phyloP scores from a whole-genome alignment of 1,284 basidiomycete species.

The Microbotryum intermedium region DNA sequence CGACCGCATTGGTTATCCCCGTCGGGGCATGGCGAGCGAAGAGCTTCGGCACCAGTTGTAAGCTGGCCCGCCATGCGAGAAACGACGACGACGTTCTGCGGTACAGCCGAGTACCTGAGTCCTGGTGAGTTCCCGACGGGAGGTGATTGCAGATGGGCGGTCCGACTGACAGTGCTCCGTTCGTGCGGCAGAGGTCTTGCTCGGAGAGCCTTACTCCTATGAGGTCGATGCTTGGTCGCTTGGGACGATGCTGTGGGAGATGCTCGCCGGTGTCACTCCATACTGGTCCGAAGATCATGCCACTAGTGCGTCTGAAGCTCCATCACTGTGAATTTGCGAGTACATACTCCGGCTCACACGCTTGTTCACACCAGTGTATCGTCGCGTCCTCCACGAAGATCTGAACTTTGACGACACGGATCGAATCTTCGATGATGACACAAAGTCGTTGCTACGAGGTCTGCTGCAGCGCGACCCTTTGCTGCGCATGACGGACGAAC shows the following conservation, averaged over 20 bases:
- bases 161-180: not conserved
- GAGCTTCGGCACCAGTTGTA: constrained; percentile 17
- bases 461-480: constrained; percentile 84
- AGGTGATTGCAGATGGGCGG: not conserved
- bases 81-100: constrained; percentile 33
- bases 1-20: constrained; percentile 21
- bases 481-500: constrained; percentile 79
- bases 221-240: constrained; percentile 98
- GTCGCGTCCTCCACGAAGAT: constrained; percentile 76
- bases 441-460: constrained; percentile 87
- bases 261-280: constrained; percentile 78
- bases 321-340: not conserved
- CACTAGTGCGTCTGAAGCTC: constrained; percentile 46
- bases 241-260: constrained; percentile 94
- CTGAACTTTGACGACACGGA: constrained; percentile 65
- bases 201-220: constrained; percentile 81
- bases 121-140: constrained; percentile 16
- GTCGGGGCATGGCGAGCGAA: not conserved
- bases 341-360: not conserved
- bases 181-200: constrained; percentile 53
- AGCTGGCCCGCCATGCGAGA: constrained; percentile 23
- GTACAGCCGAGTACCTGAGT: constrained; percentile 80
- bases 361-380: constrained; percentile 53
- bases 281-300: constrained; percentile 90
- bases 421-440: constrained; percentile 81